Conservation (phyloP, 164 flowering plant species). For the Tetrastigma voinierianum region DNA sequence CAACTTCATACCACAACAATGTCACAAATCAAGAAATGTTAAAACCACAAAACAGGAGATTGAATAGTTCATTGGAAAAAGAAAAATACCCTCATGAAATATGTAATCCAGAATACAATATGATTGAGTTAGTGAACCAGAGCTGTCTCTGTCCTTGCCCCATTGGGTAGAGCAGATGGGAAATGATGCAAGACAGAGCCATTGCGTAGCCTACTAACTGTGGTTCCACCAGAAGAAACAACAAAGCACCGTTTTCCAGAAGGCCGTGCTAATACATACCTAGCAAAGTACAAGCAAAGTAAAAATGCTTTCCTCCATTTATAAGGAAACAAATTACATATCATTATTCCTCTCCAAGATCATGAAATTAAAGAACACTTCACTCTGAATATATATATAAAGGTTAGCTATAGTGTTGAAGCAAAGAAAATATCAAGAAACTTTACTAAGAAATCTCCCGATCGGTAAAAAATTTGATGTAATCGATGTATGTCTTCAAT, state of each 20-base stretch:
- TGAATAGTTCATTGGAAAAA: neutral
- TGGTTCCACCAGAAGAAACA: conserved; percentile 83
- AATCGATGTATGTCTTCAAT: too few species aligned
- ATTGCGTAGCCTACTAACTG: conserved; percentile 80
- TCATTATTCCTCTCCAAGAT: neutral
- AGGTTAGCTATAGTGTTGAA: neutral
- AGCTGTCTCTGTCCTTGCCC: conserved; percentile 55
- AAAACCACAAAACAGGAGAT: neutral
- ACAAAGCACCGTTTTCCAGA: conserved; percentile 93
- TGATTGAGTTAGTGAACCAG: conserved; percentile 60
- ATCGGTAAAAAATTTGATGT: too few species aligned
- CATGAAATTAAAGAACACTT: neutral
- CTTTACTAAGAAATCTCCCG: too few species aligned
- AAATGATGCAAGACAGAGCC: conserved; percentile 85
- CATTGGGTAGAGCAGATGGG: conserved; percentile 87
- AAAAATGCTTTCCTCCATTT: neutral
- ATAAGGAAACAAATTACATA: neutral
- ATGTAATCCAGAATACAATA: conserved; percentile 84
- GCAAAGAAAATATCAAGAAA: too few species aligned
- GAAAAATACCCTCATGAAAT: conserved; percentile 72
- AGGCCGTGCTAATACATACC: conserved; percentile 93
- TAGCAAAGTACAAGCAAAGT: conserved; percentile 15
- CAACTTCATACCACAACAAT: conserved; percentile 19
- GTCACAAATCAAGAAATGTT: conserved; percentile 1
- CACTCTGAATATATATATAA: neutral